These are phyloP conservation scores for Wickerhamiella lipophila DNA, from an alignment of 805 yeast species.

Conservation along the genomic window DNA sequence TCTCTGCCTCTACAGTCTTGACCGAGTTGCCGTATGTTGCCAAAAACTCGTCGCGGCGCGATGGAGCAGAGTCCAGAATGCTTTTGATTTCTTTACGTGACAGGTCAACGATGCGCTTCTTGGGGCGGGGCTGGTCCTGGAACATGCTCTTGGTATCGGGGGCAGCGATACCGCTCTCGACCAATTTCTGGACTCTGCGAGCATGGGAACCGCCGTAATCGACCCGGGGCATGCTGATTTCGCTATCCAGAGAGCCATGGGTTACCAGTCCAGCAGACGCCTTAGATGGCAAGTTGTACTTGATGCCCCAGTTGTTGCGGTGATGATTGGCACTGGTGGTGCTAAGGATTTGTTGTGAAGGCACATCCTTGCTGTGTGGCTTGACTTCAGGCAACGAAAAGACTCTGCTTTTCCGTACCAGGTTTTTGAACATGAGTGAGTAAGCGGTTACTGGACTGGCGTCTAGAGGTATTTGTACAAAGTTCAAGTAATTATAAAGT, in stretches of 20 bases:
- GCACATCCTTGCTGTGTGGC: conserved; percentile 17
- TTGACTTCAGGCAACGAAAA: conserved; percentile 19
- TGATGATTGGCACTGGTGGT: conserved; percentile 27
- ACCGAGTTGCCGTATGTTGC: not conserved
- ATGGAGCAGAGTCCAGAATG: conserved; percentile 16
- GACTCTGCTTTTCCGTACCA: conserved; percentile 22
- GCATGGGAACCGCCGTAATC: conserved; percentile 22
- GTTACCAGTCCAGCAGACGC: conserved; percentile 22
- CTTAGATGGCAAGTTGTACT: conserved; percentile 23
- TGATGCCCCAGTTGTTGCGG: conserved; percentile 30
- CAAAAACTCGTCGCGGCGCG: conserved; percentile 14
- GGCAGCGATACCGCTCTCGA: conserved; percentile 22
- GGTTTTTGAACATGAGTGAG: conserved; percentile 15
- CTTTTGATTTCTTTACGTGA: conserved; percentile 16
- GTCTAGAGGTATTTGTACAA: not conserved
- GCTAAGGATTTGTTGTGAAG: conserved; percentile 24
- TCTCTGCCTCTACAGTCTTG: conserved; percentile 4
- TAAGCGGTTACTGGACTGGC: not conserved
- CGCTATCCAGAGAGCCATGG: conserved; percentile 23
- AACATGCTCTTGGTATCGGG: conserved; percentile 16
- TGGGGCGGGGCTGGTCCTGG: conserved; percentile 14
- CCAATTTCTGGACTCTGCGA: conserved; percentile 24
- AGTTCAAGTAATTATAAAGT: too few species aligned
- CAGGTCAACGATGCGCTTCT: conserved; percentile 8
- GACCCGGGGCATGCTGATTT: conserved; percentile 24